Percentiles rank a stretch among this genome's conserved stretches.
These are phyloP conservation scores for Aspergillus nidulans DNA, from an alignment of 495 filamentous ascomycete genomes.

Conservation along the genomic window DNA sequence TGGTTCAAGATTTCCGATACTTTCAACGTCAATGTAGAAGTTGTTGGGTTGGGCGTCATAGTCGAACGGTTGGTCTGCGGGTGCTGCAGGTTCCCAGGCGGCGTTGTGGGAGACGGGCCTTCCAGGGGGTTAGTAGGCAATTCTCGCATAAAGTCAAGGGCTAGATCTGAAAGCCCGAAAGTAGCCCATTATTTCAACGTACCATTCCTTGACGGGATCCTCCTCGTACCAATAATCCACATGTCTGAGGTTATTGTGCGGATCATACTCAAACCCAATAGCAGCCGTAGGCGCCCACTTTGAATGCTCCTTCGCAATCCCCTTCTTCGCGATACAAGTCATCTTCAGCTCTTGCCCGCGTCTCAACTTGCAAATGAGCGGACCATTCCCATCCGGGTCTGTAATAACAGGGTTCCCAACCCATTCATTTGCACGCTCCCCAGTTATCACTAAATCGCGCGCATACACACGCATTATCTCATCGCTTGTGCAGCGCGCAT, in stretches of 20 bases:
- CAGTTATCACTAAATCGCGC: slow-evolving; percentile 68
- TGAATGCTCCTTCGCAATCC: slow-evolving; percentile 96
- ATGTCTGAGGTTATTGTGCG: slow-evolving; percentile 87
- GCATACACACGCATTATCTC: slow-evolving; percentile 90
- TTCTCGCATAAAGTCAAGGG: background rate
- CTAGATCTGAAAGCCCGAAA: too few species aligned
- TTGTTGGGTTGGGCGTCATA: slow-evolving; percentile 77
- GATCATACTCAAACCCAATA: slow-evolving; percentile 96
- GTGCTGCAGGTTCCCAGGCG: slow-evolving; percentile 72
- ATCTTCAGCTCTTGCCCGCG: slow-evolving; percentile 84
- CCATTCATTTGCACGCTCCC: slow-evolving; percentile 59
- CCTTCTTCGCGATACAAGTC: slow-evolving; percentile 93
- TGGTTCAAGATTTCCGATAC: slow-evolving; percentile 78
- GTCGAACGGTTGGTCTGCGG: slow-evolving; percentile 80
- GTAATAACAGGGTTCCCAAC: slow-evolving; percentile 83
- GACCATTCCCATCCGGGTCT: slow-evolving; percentile 73
- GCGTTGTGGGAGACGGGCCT: slow-evolving; percentile 87
- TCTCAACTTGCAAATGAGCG: slow-evolving; percentile 82
- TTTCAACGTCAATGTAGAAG: slow-evolving; percentile 94
- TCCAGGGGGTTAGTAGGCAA: background rate
- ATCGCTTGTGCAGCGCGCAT: slow-evolving; percentile 75
- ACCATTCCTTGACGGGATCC: slow-evolving; percentile 85
- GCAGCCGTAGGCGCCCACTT: slow-evolving; percentile 94
- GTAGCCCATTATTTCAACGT: too few species aligned
- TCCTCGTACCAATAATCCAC: slow-evolving; percentile 91